These are phyloP conservation scores for Carpinus fangiana DNA, from an alignment of 306 rosid genomes.

Conservation along the genomic window DNA sequence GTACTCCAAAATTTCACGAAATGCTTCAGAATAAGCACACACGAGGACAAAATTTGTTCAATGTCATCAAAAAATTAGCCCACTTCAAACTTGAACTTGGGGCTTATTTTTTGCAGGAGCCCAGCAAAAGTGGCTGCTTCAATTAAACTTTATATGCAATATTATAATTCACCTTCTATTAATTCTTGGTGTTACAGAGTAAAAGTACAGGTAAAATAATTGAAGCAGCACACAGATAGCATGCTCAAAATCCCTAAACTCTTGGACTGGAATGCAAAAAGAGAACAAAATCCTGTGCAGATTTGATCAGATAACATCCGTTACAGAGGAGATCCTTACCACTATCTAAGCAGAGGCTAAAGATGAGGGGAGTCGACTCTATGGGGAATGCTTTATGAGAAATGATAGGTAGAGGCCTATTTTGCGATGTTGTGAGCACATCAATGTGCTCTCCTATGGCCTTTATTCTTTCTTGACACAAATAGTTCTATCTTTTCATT, in stretches of 20 bases:
- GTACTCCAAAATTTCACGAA: conserved; percentile 91
- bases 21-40: conserved; percentile 55
- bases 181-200: conserved; percentile 39
- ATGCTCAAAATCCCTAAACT: conserved; percentile 47
- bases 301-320: too few relatives aligned
- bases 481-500: too few relatives aligned
- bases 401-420: too few relatives aligned
- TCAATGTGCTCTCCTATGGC: too few relatives aligned
- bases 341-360: too few relatives aligned
- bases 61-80: too few relatives aligned
- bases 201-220: conserved; percentile 4
- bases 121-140: conserved; percentile 89
- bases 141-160: conserved; percentile 32
- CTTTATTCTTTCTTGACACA: too few relatives aligned
- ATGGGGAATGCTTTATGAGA: too few relatives aligned
- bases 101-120: conserved; percentile 85
- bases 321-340: too few relatives aligned
- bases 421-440: too few relatives aligned
- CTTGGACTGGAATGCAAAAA: conserved; percentile 57
- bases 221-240: neutral
- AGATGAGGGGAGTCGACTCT: too few relatives aligned
- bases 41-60: neutral
- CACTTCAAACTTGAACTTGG: conserved; percentile 50
- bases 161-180: conserved; percentile 64
- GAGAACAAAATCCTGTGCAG: too few relatives aligned